Evolutionary conservation across 2,329 filamentous ascomycete genomes (phyloP).

Genomic region (Tolypocladium pustulatum): DNA sequence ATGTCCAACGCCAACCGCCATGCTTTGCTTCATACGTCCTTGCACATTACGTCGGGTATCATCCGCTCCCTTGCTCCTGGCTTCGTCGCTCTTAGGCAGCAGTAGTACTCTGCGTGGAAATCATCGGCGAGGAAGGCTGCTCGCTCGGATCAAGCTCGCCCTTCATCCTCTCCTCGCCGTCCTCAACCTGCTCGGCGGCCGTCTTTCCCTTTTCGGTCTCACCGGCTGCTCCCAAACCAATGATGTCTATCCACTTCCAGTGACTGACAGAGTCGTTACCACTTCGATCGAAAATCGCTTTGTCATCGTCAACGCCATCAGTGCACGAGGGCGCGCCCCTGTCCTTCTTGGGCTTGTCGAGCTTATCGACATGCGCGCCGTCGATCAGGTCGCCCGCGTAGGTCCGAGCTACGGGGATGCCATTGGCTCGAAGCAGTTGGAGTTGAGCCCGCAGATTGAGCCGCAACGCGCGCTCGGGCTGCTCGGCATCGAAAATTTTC

Average conservation of each 20-base stretch:
- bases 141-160: constrained; percentile 23
- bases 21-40: background rate
- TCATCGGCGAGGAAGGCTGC: constrained; percentile 5
- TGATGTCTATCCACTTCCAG: constrained; percentile 44
- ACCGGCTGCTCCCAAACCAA: constrained; percentile 32
- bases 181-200: constrained; percentile 19
- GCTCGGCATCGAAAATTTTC: constrained; percentile 44
- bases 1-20: background rate
- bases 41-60: background rate
- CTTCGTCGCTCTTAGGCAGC: background rate
- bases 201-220: constrained; percentile 19
- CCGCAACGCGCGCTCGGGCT: constrained; percentile 47
- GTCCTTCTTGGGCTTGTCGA: constrained; percentile 12
- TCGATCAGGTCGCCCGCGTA: constrained; percentile 39
- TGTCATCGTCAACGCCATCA: constrained; percentile 35
- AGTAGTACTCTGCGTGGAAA: constrained; percentile 1
- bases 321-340: constrained; percentile 7
- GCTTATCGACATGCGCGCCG: constrained; percentile 27
- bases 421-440: constrained; percentile 43
- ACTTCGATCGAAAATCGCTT: constrained; percentile 37
- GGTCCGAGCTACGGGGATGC: constrained; percentile 37
- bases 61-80: background rate
- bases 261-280: constrained; percentile 27
- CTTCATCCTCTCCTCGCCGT: constrained; percentile 23
- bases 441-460: constrained; percentile 49